These are phyloP conservation scores for Amyloporia xantha DNA, from an alignment of 768 basidiomycete genomes.

Conservation along the genomic window DNA sequence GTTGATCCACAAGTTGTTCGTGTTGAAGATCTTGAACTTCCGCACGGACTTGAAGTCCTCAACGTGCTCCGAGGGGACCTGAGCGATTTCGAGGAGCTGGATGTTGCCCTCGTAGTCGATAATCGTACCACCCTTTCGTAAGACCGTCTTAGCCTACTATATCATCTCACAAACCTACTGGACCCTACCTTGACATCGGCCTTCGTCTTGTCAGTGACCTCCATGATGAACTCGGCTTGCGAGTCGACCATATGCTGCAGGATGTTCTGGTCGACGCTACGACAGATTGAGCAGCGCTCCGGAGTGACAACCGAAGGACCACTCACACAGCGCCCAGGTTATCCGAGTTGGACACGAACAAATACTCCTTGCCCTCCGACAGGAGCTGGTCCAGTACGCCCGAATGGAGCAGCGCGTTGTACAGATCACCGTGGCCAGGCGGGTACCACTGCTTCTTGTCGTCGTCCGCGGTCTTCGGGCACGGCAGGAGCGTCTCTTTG, in stretches of 20 bases:
- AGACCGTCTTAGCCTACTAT: too few species aligned
- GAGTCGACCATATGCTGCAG: conserved; percentile 81
- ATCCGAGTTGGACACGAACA: conserved; percentile 97
- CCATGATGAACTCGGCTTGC: conserved; percentile 85
- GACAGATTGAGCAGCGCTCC: background rate
- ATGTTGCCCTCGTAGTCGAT: conserved; percentile 88
- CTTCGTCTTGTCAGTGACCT: conserved; percentile 96
- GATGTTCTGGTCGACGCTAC: conserved; percentile 41
- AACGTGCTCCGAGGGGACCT: conserved; percentile 88
- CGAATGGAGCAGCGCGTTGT: conserved; percentile 85
- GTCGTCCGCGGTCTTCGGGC: conserved; percentile 67
- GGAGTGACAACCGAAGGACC: background rate
- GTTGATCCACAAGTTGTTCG: conserved; percentile 79
- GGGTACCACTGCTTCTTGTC: conserved; percentile 96
- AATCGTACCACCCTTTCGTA: conserved; percentile 67
- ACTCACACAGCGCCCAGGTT: conserved; percentile 87
- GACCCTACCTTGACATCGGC: conserved; percentile 52
- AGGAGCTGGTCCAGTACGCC: conserved; percentile 88
- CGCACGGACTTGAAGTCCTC: conserved; percentile 88
- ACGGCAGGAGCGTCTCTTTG: conserved; percentile 84
- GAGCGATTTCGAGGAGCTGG: conserved; percentile 88
- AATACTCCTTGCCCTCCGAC: conserved; percentile 90
- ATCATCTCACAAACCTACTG: too few species aligned
- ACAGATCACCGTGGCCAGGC: conserved; percentile 94
- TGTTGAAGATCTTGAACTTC: conserved; percentile 94